A percentile compares a stretch with the other conserved stretches of the same genome.
phyloP scores from a whole-genome alignment of 345 rosid genomes.

The Boechera divaricarpa region DNA sequence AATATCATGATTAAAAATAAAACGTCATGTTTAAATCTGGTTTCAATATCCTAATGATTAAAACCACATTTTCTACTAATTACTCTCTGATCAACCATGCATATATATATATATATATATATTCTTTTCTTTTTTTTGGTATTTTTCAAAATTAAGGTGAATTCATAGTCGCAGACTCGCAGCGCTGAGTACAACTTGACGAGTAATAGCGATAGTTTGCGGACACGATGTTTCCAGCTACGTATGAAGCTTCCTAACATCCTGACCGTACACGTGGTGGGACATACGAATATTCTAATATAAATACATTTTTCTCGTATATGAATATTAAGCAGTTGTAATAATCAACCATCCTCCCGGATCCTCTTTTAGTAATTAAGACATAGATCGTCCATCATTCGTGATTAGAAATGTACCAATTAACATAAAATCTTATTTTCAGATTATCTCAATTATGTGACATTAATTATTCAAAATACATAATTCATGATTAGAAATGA shows the following conservation, averaged over 20 bases:
- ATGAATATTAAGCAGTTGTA: conserved; percentile 17
- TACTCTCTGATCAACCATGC: conserved; percentile 1
- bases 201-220: conserved; percentile 44
- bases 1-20: not conserved
- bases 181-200: conserved; percentile 41
- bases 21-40: not conserved
- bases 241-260: conserved; percentile 32
- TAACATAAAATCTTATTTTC: not conserved
- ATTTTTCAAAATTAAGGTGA: not conserved
- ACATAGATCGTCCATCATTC: conserved; percentile 22
- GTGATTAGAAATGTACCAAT: conserved; percentile 9
- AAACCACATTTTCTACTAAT: not conserved
- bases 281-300: conserved; percentile 19
- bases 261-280: conserved; percentile 68
- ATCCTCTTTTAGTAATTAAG: conserved; percentile 21
- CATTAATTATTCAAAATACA: not conserved
- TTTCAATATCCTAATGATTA: not conserved
- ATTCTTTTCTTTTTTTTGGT: not conserved
- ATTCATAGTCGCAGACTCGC: conserved; percentile 28
- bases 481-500: not conserved
- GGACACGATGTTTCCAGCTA: conserved; percentile 45
- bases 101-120: not conserved
- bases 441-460: not conserved
- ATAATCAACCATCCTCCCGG: conserved; percentile 21
- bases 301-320: conserved; percentile 32